Evolutionary conservation across 169 alveolate genomes (phyloP).

Genomic region (Babesia sp.): DNA sequence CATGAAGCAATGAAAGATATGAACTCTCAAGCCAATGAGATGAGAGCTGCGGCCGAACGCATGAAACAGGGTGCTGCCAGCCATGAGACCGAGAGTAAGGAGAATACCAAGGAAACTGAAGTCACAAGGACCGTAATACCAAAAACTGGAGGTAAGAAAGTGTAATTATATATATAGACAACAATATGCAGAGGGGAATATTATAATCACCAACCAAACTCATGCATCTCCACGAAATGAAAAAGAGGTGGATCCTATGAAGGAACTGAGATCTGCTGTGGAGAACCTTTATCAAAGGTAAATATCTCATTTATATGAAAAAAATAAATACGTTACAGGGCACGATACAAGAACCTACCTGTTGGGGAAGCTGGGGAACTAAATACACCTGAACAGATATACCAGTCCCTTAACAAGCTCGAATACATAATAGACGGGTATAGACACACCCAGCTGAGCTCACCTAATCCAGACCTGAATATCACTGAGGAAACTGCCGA

Average conservation of each 20-base stretch:
- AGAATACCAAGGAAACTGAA: background rate
- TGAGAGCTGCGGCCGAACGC: slow-evolving; percentile 23
- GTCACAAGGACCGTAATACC: slow-evolving; percentile 32
- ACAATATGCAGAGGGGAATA: slow-evolving; percentile 31
- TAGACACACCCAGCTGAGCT: slow-evolving; percentile 44
- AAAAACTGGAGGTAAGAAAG: background rate
- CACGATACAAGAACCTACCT: slow-evolving; percentile 57
- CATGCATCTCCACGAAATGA: background rate
- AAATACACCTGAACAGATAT: slow-evolving; percentile 51
- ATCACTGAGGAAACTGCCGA: slow-evolving; percentile 16
- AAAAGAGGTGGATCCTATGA: slow-evolving; percentile 55
- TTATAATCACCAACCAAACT: slow-evolving; percentile 53
- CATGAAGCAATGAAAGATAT: slow-evolving; percentile 44
- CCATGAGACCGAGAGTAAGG: slow-evolving; percentile 3
- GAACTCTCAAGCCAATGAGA: slow-evolving; percentile 15
- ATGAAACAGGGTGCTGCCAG: slow-evolving; percentile 22
- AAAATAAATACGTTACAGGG: slow-evolving; percentile 14
- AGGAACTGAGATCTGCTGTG: slow-evolving; percentile 51
- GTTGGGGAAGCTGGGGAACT: slow-evolving; percentile 60
- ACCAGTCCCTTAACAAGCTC: slow-evolving; percentile 48
- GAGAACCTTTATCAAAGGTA: slow-evolving; percentile 56
- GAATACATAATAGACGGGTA: slow-evolving; percentile 62
- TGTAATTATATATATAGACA: background rate
- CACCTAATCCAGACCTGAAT: slow-evolving; percentile 40
- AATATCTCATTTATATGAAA: background rate